These are phyloP conservation scores for Saturnispora galanensis DNA, from an alignment of 805 yeast species.

Conservation along the genomic window DNA sequence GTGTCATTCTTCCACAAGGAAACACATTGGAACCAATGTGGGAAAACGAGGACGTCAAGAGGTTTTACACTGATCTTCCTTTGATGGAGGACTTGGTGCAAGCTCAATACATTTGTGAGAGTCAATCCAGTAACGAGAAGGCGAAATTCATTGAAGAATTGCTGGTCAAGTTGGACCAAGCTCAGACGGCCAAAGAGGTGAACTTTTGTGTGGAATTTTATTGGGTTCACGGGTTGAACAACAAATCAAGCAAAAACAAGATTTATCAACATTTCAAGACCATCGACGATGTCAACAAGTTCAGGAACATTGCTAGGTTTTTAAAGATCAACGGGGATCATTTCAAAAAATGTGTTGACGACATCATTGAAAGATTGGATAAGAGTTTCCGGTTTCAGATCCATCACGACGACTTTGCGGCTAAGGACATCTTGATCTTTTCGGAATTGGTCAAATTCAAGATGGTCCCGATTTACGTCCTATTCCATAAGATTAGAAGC, in stretches of 20 bases:
- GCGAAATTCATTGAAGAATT: conserved; percentile 5
- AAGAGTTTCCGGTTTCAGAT: conserved; percentile 52
- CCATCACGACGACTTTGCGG: conserved; percentile 40
- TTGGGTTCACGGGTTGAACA: conserved; percentile 44
- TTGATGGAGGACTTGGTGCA: conserved; percentile 28
- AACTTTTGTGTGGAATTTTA: conserved; percentile 39
- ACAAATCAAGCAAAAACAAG: conserved; percentile 63
- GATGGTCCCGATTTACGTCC: conserved; percentile 57
- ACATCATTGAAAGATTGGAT: conserved; percentile 47
- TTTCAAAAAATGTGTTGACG: conserved; percentile 42
- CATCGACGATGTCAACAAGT: conserved; percentile 34
- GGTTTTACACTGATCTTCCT: conserved; percentile 54
- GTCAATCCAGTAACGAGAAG: conserved; percentile 7
- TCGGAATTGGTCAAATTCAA: conserved; percentile 71
- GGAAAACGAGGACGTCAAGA: conserved; percentile 57
- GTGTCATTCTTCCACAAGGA: background rate
- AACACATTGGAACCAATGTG: conserved; percentile 30
- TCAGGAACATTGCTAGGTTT: conserved; percentile 53
- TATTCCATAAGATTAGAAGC: conserved; percentile 62
- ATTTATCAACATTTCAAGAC: conserved; percentile 47
- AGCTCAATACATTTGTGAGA: conserved; percentile 16
- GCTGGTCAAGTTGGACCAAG: conserved; percentile 23
- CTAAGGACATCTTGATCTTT: conserved; percentile 52
- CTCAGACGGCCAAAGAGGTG: conserved; percentile 37
- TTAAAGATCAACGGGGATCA: conserved; percentile 46